Percentiles rank a stretch among this genome's conserved stretches.
Evolutionary conservation across 805 yeast genomes (phyloP).

Genomic region (Wilhelminamyces savonicus): DNA sequence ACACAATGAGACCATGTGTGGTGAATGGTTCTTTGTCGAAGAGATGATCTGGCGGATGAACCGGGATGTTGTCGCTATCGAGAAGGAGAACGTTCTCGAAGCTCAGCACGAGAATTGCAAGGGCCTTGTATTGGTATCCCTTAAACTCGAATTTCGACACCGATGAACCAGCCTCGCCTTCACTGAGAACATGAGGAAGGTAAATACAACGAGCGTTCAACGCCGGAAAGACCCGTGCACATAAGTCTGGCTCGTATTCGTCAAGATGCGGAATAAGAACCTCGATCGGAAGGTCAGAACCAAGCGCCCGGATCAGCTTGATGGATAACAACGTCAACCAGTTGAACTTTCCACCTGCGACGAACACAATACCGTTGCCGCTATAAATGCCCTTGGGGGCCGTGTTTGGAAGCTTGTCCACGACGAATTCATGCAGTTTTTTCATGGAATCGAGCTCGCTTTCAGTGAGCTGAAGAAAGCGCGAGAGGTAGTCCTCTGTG

Average conservation of each 20-base stretch:
- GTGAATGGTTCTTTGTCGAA: constrained; percentile 54
- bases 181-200: constrained; percentile 24
- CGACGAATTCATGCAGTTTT: constrained; percentile 41
- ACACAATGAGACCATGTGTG: constrained; percentile 50
- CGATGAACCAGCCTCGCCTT: constrained; percentile 10
- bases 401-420: constrained; percentile 36
- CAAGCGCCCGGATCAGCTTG: constrained; percentile 25
- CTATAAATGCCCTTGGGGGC: constrained; percentile 30
- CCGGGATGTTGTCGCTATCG: constrained; percentile 75
- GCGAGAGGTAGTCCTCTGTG: constrained; percentile 46
- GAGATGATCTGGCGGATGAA: constrained; percentile 54
- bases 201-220: constrained; percentile 31
- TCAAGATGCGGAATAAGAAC: constrained; percentile 24
- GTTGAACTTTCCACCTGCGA: constrained; percentile 33
- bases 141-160: constrained; percentile 30
- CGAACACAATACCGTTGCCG: constrained; percentile 38
- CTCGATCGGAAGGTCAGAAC: constrained; percentile 31
- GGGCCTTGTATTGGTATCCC: constrained; percentile 38
- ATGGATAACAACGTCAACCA: constrained; percentile 29
- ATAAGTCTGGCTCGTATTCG: constrained; percentile 29
- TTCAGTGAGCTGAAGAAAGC: constrained; percentile 40
- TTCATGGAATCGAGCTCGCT: constrained; percentile 40
- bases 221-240: constrained; percentile 24
- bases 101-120: constrained; percentile 37
- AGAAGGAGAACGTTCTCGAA: constrained; percentile 66